Conservation (phyloP, 495 filamentous ascomycete genomes). For the Polyplosphaeria fusca region DNA sequence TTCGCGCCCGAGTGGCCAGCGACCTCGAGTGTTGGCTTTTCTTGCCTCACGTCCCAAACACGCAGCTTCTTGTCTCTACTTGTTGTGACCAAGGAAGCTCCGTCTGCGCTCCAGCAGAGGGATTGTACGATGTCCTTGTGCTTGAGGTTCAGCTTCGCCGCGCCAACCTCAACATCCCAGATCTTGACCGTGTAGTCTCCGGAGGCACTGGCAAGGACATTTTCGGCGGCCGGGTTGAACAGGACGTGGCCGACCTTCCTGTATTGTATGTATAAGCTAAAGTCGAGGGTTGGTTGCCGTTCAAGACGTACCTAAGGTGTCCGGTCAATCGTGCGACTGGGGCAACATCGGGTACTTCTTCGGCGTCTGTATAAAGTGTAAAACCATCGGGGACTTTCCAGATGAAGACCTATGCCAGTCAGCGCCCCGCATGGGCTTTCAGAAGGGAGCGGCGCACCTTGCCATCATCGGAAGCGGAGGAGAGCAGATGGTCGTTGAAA, state of each 20-base stretch:
- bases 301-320: constrained; percentile 55
- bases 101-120: constrained; percentile 92
- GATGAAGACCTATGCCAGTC: constrained; percentile 65
- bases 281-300: too few relatives aligned
- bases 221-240: constrained; percentile 95
- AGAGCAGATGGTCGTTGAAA: constrained; percentile 88
- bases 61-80: constrained; percentile 97
- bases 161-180: constrained; percentile 87
- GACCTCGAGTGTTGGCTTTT: constrained; percentile 80
- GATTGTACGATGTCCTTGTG: constrained; percentile 91
- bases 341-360: constrained; percentile 75
- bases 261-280: too few relatives aligned
- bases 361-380: constrained; percentile 74
- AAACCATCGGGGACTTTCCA: constrained; percentile 93
- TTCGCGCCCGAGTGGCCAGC: constrained; percentile 88
- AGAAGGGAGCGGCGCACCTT: constrained; percentile 56
- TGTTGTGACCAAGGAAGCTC: constrained; percentile 84
- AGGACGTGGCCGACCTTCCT: constrained; percentile 96
- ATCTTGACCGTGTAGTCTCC: constrained; percentile 94
- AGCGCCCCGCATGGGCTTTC: neutral
- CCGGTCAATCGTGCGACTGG: constrained; percentile 78
- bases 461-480: constrained; percentile 92
- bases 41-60: constrained; percentile 93
- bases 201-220: constrained; percentile 90
- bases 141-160: constrained; percentile 67